Conservation (phyloP, 768 basidiomycete species). For the Leccinellum albellum region DNA sequence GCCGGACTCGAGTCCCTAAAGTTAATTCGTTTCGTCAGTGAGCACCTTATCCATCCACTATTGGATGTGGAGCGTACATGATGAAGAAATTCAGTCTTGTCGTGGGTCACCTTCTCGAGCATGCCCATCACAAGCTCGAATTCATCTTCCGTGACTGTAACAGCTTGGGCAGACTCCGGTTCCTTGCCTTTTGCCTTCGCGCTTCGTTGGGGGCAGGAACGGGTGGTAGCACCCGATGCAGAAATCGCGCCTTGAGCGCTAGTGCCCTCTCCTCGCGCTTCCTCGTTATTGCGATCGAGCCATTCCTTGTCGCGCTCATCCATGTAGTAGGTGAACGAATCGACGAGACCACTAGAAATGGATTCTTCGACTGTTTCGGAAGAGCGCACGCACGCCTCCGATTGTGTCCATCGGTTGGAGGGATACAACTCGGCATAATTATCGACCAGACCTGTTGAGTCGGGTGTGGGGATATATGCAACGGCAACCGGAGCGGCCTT, state of each 20-base stretch:
- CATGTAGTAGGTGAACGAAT: constrained; percentile 87
- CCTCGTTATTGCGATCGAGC: constrained; percentile 89
- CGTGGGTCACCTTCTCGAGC: constrained; percentile 87
- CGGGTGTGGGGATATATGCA: constrained; percentile 90
- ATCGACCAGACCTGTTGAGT: constrained; percentile 74
- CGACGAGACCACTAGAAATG: constrained; percentile 53
- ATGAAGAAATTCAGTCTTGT: constrained; percentile 86
- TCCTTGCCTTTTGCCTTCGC: constrained; percentile 85
- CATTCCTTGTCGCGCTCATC: constrained; percentile 95
- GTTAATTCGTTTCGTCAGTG: neutral
- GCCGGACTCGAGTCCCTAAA: constrained; percentile 61
- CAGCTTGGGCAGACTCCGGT: constrained; percentile 58
- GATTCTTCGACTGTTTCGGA: constrained; percentile 86
- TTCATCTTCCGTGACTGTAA: constrained; percentile 82
- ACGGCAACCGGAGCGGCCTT: constrained; percentile 40
- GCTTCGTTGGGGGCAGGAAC: constrained; percentile 55
- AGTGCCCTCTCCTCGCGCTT: constrained; percentile 81
- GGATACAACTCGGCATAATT: constrained; percentile 81
- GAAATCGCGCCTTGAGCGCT: constrained; percentile 71
- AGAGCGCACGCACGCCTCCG: constrained; percentile 71
- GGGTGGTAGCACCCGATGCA: constrained; percentile 44
- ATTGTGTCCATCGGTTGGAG: constrained; percentile 66
- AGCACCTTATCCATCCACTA: neutral
- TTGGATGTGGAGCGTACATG: constrained; percentile 52
- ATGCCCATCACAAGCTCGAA: constrained; percentile 96